Evolutionary conservation across 805 yeast genomes (phyloP).

Genomic region (Cyberlindnera mississippiensis): DNA sequence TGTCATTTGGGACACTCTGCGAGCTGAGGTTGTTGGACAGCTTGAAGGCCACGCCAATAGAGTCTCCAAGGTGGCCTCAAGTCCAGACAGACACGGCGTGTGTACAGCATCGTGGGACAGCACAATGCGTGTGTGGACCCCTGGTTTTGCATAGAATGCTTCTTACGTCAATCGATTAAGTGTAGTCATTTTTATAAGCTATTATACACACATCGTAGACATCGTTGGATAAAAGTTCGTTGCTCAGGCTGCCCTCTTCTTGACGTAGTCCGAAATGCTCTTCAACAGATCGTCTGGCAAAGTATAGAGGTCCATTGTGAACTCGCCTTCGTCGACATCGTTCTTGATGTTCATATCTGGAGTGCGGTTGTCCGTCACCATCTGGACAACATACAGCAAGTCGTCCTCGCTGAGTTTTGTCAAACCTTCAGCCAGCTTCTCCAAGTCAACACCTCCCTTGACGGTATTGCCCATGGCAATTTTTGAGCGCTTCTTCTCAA

Average conservation of each 20-base stretch:
- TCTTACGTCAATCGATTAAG: not conserved
- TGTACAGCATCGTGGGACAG: constrained; percentile 82
- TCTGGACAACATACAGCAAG: constrained; percentile 89
- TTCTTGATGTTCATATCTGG: constrained; percentile 94
- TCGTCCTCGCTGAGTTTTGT: constrained; percentile 91
- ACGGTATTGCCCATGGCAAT: constrained; percentile 41
- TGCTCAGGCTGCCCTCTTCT: constrained; percentile 48
- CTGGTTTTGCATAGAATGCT: constrained; percentile 24
- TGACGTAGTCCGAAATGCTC: constrained; percentile 92
- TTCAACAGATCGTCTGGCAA: constrained; percentile 87
- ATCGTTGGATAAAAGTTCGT: not conserved
- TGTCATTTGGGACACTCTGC: constrained; percentile 72
- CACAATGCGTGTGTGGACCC: constrained; percentile 64
- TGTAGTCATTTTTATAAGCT: not conserved
- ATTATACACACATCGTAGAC: not conserved
- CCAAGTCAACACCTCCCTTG: constrained; percentile 81
- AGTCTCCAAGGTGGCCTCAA: constrained; percentile 57
- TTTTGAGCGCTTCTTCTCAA: constrained; percentile 30
- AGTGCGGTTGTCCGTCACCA: constrained; percentile 95
- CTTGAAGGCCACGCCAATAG: constrained; percentile 62
- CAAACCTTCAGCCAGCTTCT: constrained; percentile 83
- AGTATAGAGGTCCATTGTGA: constrained; percentile 92
- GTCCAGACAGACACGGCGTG: constrained; percentile 73
- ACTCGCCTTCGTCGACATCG: constrained; percentile 95
- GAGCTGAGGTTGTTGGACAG: constrained; percentile 59